A percentile compares a stretch with the other conserved stretches of the same genome.
Evolutionary conservation across 805 yeast genomes (phyloP).

Genomic region (Yarrowia osloensis): DNA sequence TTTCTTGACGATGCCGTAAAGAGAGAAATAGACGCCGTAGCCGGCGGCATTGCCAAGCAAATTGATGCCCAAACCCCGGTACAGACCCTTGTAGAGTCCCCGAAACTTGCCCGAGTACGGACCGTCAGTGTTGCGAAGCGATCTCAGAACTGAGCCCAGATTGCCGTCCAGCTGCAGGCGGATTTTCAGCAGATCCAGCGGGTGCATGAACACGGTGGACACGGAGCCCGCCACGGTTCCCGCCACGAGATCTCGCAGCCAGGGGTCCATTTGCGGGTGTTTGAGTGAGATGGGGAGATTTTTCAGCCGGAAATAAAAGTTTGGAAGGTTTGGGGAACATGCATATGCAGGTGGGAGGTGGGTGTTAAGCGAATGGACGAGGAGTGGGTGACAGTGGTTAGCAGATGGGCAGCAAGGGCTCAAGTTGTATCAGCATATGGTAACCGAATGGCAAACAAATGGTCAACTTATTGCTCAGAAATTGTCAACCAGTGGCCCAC

Average conservation of each 20-base stretch:
- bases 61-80: constrained; percentile 81
- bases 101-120: constrained; percentile 26
- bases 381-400: too few species aligned
- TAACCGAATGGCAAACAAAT: too few species aligned
- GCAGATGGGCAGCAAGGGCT: too few species aligned
- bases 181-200: constrained; percentile 81
- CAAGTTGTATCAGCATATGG: too few species aligned
- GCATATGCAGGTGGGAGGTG: background rate
- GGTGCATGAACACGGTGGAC: constrained; percentile 83
- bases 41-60: constrained; percentile 80
- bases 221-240: constrained; percentile 81
- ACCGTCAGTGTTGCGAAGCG: constrained; percentile 29
- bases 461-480: too few species aligned
- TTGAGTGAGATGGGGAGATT: background rate
- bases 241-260: constrained; percentile 50
- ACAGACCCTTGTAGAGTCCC: constrained; percentile 44
- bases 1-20: constrained; percentile 44
- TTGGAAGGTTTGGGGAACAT: background rate
- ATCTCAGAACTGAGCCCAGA: constrained; percentile 1
- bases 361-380: too few species aligned
- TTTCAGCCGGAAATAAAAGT: background rate
- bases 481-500: too few species aligned
- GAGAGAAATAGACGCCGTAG: constrained; percentile 85
- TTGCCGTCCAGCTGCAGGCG: constrained; percentile 65
- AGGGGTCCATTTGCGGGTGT: background rate